These are phyloP conservation scores for Colletotrichum lini DNA, from an alignment of 2,329 filamentous ascomycete genomes.

Conservation along the genomic window DNA sequence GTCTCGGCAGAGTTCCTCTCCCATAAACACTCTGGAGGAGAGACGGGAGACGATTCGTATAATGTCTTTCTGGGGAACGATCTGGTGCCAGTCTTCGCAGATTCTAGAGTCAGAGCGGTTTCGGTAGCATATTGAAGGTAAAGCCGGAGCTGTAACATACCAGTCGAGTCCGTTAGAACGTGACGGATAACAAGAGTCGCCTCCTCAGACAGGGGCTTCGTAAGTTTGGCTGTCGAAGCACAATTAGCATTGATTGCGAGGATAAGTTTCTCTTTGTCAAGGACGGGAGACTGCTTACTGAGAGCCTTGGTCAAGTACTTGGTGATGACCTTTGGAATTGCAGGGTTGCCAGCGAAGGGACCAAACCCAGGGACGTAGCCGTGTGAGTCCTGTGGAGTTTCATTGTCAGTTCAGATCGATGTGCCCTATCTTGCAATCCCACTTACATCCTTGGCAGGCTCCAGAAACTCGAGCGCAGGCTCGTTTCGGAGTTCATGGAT, in stretches of 20 bases:
- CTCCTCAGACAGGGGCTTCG: constrained; percentile 31
- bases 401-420: background rate
- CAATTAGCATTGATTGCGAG: background rate
- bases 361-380: constrained; percentile 27
- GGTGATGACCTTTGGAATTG: background rate
- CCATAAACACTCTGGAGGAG: constrained; percentile 44
- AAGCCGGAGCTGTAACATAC: background rate
- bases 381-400: background rate
- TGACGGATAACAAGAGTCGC: constrained; percentile 5
- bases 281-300: background rate
- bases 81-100: constrained; percentile 40
- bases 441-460: constrained; percentile 9
- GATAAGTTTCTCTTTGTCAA: too few relatives aligned
- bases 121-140: background rate
- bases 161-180: constrained; percentile 6
- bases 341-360: background rate
- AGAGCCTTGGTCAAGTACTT: constrained; percentile 30
- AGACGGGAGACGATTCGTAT: constrained; percentile 41
- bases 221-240: constrained; percentile 16
- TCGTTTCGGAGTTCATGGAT: constrained; percentile 29
- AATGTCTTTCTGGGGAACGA: constrained; percentile 24
- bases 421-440: rapidly evolving
- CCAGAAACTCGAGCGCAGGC: constrained; percentile 5
- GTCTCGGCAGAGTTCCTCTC: constrained; percentile 33
- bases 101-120: background rate